These are phyloP conservation scores for Mycena albidolilacea DNA, from an alignment of 768 basidiomycete genomes.

Conservation along the genomic window DNA sequence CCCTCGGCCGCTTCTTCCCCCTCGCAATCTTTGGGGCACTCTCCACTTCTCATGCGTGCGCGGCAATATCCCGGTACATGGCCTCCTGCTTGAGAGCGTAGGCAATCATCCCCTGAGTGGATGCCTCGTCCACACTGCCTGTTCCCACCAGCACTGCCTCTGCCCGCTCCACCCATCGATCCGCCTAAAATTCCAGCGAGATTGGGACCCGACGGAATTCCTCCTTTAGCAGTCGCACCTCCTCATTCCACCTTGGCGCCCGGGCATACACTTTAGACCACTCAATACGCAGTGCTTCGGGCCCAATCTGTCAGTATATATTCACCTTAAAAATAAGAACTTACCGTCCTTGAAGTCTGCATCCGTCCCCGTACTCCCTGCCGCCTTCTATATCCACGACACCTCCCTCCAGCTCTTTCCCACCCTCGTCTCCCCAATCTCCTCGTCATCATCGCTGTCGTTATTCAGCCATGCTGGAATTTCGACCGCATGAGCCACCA, in stretches of 20 bases:
- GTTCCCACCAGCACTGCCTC: background rate
- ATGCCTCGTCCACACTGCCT: background rate
- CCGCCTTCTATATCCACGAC: conserved; percentile 25
- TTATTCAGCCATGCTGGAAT: background rate
- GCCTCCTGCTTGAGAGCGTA: conserved; percentile 16
- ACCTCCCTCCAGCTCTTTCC: conserved; percentile 4
- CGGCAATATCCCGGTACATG: conserved; percentile 1
- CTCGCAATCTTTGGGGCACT: background rate
- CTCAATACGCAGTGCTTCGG: conserved; percentile 31
- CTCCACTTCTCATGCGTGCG: background rate
- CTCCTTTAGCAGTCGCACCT: conserved; percentile 28
- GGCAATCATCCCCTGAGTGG: conserved; percentile 7
- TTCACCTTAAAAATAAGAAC: background rate
- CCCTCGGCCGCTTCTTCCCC: background rate
- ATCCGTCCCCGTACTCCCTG: background rate
- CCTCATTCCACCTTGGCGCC: conserved; percentile 29
- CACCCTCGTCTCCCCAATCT: background rate
- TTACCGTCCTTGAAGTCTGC: conserved; percentile 16
- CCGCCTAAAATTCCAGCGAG: conserved; percentile 7
- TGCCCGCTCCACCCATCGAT: conserved; percentile 15
- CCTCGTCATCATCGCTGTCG: background rate
- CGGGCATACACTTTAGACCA: conserved; percentile 31
- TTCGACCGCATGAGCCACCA: background rate
- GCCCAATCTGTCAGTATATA: background rate
- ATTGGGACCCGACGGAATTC: conserved; percentile 25